Evolutionary conservation across 495 filamentous ascomycete species (phyloP), one percentile per base, ranked within the genome.

Genomic region (Hypoxylon trugodes): DNA sequence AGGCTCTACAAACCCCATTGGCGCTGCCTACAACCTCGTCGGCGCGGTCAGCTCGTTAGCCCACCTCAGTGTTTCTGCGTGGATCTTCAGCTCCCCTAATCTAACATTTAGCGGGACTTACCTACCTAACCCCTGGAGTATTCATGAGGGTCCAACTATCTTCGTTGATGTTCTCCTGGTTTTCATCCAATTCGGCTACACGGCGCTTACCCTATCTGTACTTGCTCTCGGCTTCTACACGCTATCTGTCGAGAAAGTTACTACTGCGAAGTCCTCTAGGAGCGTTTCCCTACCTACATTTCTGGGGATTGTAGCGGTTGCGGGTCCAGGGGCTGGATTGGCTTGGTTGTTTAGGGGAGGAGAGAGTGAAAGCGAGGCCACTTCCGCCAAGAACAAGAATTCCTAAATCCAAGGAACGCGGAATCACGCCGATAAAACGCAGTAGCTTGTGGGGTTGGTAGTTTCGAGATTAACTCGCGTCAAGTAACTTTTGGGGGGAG

Each of bases 171-270:
- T 37, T 4, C 50, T 43, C 12, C 7, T 45, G 3, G 33, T 64
- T 30, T 67, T 67, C 43, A 50, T 67, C 10, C 59, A 67, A 21
- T 64, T 50, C 21, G 51, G 59, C 6, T 35, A 65, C 37, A 5
- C 55, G 16, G 18, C 45, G 0, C 16, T 61, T 5, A 47, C 45
- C 6, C 12, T 61, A 2, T 47, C 28, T 10, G 25, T 54, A 1
- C 4, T 65, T 8, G 40, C 56, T 33, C 33, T 65, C 15, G 55
- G 61, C 9, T 30, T 47, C 2, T 65, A 65, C 28, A 47, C 43
- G 0, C 33, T 53, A 6, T 33, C 7, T 0, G 19, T 30, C 1
- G 28, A 33, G 10, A 49, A 41, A 9, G 35, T 8, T 12, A 1
- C 42, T 1, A 15, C 37, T 4, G 15, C 9, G 9, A 16, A 13